Conservation (phyloP, 176 grass and related monocot species). For the Avena insularis region DNA sequence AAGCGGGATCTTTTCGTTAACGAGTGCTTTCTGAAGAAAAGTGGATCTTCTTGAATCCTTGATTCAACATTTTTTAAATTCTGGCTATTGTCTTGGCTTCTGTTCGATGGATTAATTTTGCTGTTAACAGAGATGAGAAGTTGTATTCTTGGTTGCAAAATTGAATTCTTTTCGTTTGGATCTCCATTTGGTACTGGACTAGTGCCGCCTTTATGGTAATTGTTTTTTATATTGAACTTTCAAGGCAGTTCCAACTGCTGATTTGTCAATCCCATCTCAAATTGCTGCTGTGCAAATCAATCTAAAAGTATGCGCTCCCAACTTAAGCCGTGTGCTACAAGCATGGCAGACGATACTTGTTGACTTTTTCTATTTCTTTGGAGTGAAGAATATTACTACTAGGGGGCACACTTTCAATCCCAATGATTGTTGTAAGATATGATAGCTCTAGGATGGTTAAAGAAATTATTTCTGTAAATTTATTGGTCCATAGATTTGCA, state of each 20-base stretch:
- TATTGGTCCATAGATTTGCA: background rate
- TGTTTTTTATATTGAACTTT: background rate
- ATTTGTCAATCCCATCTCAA: background rate
- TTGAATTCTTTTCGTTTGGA: slow-evolving; percentile 9
- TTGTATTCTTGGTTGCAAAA: background rate
- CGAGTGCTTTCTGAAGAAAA: background rate
- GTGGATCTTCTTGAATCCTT: background rate
- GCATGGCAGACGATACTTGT: slow-evolving; percentile 16
- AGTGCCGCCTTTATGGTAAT: background rate
- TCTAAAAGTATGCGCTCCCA: background rate
- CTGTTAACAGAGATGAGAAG: background rate
- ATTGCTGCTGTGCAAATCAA: background rate
- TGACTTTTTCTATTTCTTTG: slow-evolving; percentile 11
- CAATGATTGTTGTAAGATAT: slow-evolving; percentile 33
- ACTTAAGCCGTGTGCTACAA: slow-evolving; percentile 1
- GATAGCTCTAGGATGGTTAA: slow-evolving; percentile 23
- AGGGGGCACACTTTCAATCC: background rate
- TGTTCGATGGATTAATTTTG: background rate
- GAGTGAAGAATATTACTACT: slow-evolving; percentile 8
- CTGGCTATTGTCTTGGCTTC: background rate
- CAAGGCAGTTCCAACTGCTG: slow-evolving; percentile 14
- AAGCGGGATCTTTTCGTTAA: background rate
- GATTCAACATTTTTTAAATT: background rate
- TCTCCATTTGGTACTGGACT: slow-evolving; percentile 13
- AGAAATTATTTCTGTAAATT: slow-evolving; percentile 20